These are phyloP conservation scores for Acer yangbiense DNA, from an alignment of 345 rosid genomes.

Conservation along the genomic window DNA sequence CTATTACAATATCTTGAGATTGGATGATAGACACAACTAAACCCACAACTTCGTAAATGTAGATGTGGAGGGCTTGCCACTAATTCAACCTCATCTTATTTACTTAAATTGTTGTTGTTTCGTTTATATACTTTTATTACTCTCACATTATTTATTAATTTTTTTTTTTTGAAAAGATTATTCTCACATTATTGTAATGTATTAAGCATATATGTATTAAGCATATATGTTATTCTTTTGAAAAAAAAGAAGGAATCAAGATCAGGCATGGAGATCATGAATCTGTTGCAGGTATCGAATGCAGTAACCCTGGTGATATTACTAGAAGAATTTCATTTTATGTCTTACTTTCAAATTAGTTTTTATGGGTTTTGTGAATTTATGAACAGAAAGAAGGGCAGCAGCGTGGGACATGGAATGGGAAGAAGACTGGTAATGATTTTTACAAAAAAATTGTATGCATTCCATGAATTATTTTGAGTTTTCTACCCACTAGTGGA, in stretches of 20 bases:
- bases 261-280: slow-evolving; percentile 99
- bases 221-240: slow-evolving; percentile 32
- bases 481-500: slow-evolving; percentile 5
- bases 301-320: neutral
- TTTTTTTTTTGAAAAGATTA: too few species aligned
- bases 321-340: neutral
- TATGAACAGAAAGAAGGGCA: slow-evolving; percentile 87
- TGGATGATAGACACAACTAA: too few species aligned
- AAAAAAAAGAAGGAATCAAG: slow-evolving; percentile 98
- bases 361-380: slow-evolving; percentile 22
- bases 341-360: neutral
- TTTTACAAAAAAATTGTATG: slow-evolving; percentile 92
- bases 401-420: slow-evolving; percentile 99
- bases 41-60: too few species aligned
- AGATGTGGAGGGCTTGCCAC: too few species aligned
- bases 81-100: too few species aligned
- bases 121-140: too few species aligned
- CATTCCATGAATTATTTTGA: slow-evolving; percentile 20
- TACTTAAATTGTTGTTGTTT: too few species aligned
- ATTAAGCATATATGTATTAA: too few species aligned
- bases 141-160: too few species aligned
- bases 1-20: too few species aligned
- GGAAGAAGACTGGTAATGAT: slow-evolving; percentile 92
- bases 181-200: too few species aligned
- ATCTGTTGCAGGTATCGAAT: slow-evolving; percentile 80